Conservation (phyloP, 257 asterid genomes). For the Fraxinus anomala region DNA sequence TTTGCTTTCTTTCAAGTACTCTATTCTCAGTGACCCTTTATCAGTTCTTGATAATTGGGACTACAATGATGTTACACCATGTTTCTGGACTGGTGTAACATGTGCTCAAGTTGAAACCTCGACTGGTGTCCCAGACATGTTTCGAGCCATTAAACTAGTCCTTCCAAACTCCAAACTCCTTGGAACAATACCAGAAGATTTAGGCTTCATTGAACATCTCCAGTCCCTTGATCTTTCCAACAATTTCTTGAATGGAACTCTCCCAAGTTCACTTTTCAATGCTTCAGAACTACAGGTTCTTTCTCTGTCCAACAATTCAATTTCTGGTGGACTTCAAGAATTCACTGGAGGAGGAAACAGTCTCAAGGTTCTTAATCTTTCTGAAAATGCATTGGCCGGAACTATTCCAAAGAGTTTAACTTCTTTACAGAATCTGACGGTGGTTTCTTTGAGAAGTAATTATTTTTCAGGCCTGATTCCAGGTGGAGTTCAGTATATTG, state of each 20-base stretch:
- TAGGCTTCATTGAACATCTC: conserved; percentile 65
- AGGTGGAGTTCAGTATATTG: conserved; percentile 38
- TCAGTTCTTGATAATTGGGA: conserved; percentile 83
- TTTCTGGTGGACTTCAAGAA: conserved; percentile 55
- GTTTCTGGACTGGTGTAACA: conserved; percentile 74
- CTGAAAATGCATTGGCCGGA: conserved; percentile 61
- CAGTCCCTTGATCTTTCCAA: conserved; percentile 66
- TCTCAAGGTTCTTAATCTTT: conserved; percentile 55
- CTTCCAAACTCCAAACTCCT: conserved; percentile 61
- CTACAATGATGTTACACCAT: conserved; percentile 70
- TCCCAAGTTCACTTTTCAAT: conserved; percentile 65
- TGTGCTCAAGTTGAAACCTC: conserved; percentile 44
- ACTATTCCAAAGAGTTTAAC: conserved; percentile 45
- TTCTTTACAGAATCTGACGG: conserved; percentile 41
- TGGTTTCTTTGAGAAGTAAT: conserved; percentile 62
- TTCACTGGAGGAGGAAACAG: conserved; percentile 13
- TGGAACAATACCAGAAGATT: conserved; percentile 64
- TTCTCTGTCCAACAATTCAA: conserved; percentile 49
- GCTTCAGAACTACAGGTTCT: conserved; percentile 57
- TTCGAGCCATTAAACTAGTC: conserved; percentile 45
- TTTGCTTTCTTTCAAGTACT: conserved; percentile 83
- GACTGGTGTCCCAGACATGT: conserved; percentile 33
- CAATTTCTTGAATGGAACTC: conserved; percentile 70
- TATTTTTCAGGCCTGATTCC: conserved; percentile 60
- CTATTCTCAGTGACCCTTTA: conserved; percentile 70